A percentile compares a stretch with the other conserved stretches of the same genome.
Evolutionary conservation across 768 basidiomycete species (phyloP).

Genomic region (Coprinopsis marcescibilis): DNA sequence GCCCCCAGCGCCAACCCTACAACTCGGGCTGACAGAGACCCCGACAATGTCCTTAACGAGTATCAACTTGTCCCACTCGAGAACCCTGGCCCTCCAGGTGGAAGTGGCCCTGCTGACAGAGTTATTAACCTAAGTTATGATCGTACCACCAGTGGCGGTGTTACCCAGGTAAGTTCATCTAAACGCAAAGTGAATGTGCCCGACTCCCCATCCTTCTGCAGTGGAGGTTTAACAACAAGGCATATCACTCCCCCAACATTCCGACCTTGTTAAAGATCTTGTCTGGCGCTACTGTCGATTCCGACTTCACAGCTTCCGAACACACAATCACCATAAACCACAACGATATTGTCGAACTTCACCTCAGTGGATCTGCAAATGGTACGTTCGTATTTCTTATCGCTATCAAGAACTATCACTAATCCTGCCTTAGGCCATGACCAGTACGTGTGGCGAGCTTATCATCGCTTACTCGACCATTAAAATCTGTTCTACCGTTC

Average conservation of each 20-base stretch:
- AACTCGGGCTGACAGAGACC: conserved; percentile 11
- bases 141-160: conserved; percentile 1
- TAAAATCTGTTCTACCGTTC: background rate
- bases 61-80: conserved; percentile 9
- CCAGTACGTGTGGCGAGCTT: conserved; percentile 3
- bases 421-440: conserved; percentile 6
- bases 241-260: conserved; percentile 21
- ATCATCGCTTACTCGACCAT: background rate
- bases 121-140: conserved; percentile 8
- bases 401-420: background rate
- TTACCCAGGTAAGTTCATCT: conserved; percentile 2
- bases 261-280: conserved; percentile 25
- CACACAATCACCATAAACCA: conserved; percentile 22
- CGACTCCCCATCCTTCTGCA: background rate
- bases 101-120: conserved; percentile 13
- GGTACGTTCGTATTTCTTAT: conserved; percentile 9
- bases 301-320: conserved; percentile 22
- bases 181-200: background rate
- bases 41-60: conserved; percentile 9
- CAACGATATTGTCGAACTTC: conserved; percentile 21
- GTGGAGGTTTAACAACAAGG: conserved; percentile 29
- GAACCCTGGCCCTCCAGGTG: conserved; percentile 16
- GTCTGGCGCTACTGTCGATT: conserved; percentile 13
- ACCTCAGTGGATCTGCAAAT: conserved; percentile 21
- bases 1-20: conserved; percentile 27